phyloP scores from a whole-genome alignment of 2,329 filamentous ascomycete species.

The Rhinocladiella mackenziei region DNA sequence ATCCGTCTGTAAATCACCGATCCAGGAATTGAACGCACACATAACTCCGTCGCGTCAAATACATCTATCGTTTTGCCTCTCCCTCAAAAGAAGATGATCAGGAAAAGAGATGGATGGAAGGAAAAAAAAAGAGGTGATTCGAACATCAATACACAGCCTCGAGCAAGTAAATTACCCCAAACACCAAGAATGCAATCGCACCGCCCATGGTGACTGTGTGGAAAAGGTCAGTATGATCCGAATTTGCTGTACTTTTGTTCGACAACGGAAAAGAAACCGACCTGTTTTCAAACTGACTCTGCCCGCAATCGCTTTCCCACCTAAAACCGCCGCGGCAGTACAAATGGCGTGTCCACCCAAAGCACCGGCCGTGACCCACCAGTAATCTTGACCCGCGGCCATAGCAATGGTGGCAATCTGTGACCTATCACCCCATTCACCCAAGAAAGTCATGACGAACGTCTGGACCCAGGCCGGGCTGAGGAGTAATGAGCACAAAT shows the following conservation, averaged over 20 bases:
- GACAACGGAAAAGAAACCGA: conserved; percentile 52
- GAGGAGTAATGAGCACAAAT: conserved; percentile 80
- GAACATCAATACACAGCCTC: conserved; percentile 62
- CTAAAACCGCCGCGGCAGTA: conserved; percentile 85
- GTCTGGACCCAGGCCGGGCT: conserved; percentile 98
- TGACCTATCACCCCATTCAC: conserved; percentile 95
- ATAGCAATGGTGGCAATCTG: conserved; percentile 99
- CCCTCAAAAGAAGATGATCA: too few relatives aligned
- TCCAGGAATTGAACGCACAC: too few relatives aligned
- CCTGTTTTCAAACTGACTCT: conserved; percentile 92
- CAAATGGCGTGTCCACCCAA: conserved; percentile 82
- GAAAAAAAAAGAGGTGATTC: too few relatives aligned
- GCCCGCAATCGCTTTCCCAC: conserved; percentile 86
- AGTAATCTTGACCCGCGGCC: conserved; percentile 97
- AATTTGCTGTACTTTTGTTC: neutral
- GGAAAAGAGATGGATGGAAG: too few relatives aligned
- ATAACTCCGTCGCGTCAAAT: too few relatives aligned
- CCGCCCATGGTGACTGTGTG: conserved; percentile 81
- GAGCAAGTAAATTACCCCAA: conserved; percentile 85
- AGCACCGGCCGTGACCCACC: conserved; percentile 94
- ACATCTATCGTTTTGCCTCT: too few relatives aligned
- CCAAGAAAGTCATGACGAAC: conserved; percentile 97
- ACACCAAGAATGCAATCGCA: conserved; percentile 81
- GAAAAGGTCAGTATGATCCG: conserved; percentile 14
- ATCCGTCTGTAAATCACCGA: too few relatives aligned